Evolutionary conservation across 2,329 filamentous ascomycete species (phyloP), one percentile per base, ranked within the genome.

Genomic region (Calonectria henricotiae): DNA sequence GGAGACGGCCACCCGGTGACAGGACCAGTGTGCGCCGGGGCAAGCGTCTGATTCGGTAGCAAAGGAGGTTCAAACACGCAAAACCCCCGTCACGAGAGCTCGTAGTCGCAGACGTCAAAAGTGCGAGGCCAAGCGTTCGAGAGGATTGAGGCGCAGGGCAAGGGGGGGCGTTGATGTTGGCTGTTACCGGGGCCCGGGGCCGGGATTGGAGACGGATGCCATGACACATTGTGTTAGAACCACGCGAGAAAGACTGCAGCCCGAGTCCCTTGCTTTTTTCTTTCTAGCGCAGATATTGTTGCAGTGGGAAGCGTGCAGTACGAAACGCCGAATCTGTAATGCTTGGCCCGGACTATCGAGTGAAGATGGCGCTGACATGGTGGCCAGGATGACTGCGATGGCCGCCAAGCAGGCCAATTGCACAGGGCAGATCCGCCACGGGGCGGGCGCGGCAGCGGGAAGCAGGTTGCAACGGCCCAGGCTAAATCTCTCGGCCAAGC

Each of bases 1-100:
- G 49, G 54, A n/a, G 62, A 58, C 47, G 41, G 61, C 20, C 20
- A 20, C 20, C 20, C 32, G n/a, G 35, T 30, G n/a, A 39, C 37
- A 41, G 37, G 7, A n/a, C 15, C 37, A 71, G 44, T 77, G 75
- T 77, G 75, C 75, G 65, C 62, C 58, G 43, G 63, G 67, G 61
- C 44, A 27, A 60, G 54, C 30, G 13, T 68, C 30, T 76, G 75
- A 77, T 77, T 77, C 74, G 75, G 73, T 63, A 41, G 30, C 35
- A 2, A 30, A 17, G 44, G 44, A 43, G 13, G 5, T 49, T 30
- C 27, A 65, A 25, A 43, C 32, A 13, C 15, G 35, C 17, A 25
- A n/a, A 63, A 71, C 69, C 69, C 73, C 60, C 61, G 69, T 62
- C 62, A 5, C 27, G 7, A 30, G 27, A 30, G 27, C 41, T 49